phyloP scores from a whole-genome alignment of 768 basidiomycete species.

The Hemileccinum impolitum region DNA sequence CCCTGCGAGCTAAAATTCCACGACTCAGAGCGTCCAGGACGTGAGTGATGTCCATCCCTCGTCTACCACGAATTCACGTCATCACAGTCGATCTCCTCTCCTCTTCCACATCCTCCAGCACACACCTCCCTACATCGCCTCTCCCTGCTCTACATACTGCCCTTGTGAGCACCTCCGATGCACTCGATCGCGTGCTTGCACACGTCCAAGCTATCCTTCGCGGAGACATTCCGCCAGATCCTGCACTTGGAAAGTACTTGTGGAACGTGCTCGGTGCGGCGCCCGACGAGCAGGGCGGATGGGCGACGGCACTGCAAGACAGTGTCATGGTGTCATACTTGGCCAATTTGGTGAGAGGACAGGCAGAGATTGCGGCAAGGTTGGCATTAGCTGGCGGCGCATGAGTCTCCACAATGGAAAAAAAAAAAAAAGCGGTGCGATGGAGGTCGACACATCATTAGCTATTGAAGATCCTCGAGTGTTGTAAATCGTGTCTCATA shows the following conservation, averaged over 20 bases:
- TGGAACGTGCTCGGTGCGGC: conserved; percentile 81
- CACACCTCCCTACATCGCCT: conserved; percentile 49
- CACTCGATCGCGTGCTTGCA: conserved; percentile 81
- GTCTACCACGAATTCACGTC: conserved; percentile 5
- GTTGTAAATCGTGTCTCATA: conserved; percentile 88
- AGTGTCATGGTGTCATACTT: conserved; percentile 94
- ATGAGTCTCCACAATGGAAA: background rate
- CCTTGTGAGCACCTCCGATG: conserved; percentile 62
- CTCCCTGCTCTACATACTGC: conserved; percentile 50
- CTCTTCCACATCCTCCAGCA: conserved; percentile 38
- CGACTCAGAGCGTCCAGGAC: conserved; percentile 78
- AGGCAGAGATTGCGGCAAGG: conserved; percentile 88
- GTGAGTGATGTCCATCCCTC: conserved; percentile 45
- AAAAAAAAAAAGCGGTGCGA: background rate
- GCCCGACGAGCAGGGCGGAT: conserved; percentile 69
- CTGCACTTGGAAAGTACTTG: conserved; percentile 85
- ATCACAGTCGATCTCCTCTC: conserved; percentile 72
- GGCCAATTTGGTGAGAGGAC: conserved; percentile 87
- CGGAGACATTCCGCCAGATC: conserved; percentile 77
- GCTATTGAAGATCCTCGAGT: conserved; percentile 96
- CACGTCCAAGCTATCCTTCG: conserved; percentile 81
- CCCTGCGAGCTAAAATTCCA: conserved; percentile 83
- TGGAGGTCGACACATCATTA: conserved; percentile 21
- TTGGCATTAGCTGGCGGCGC: conserved; percentile 63
- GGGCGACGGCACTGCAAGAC: conserved; percentile 82